Evolutionary conservation across 1,139 yeast genomes (phyloP), one percentile per base, ranked within the genome.

Genomic region (Yamadazyma dushanensis): DNA sequence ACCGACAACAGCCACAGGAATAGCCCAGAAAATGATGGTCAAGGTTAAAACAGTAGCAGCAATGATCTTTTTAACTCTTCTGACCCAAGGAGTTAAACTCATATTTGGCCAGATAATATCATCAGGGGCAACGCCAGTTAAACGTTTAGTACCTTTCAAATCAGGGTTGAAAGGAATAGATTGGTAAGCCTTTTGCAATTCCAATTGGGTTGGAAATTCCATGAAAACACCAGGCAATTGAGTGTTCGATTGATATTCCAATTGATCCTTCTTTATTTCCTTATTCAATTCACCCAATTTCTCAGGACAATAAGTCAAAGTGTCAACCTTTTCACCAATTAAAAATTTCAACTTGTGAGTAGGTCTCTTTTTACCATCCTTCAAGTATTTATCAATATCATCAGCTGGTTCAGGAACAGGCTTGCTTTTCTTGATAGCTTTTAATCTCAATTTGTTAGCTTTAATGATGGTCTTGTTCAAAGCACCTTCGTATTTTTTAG

Each of bases 1-100:
- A 81, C 97, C 97, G 38, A 92, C 96, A 58, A 88, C 87, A 2
- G 97, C 96, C 35, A 90, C 97, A 13, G 97, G 97, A 51, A 89
- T 73, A 41, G 96, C 77, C 97, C 97, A 92, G 57, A 89, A 83
- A 38, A 90, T 74, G 44, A 88, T 77, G 54, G 83, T 61, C 35
- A 71, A 59, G 17, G 76, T 66, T 44, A 76, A 65, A 35, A 75
- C 57, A 8, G 77, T 59, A 16, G 56, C 51, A 26, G 76, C 75
- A 44, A 73, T 50, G 18, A 63, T 32, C 36, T 57, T 59, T 51
- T 76, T 71, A 16, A 61, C 48, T 38, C 67, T 54, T 57, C 80
- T 66, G 40, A 62, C 63, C 37, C 51, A 50, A 39, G 67, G 59
- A n/a, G 72, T 62, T 39, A 71, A 56, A 34, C 72, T 61, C 47